These are phyloP conservation scores for Pseudopyricularia cyperi DNA, from an alignment of 2,329 filamentous ascomycete genomes.

Conservation along the genomic window DNA sequence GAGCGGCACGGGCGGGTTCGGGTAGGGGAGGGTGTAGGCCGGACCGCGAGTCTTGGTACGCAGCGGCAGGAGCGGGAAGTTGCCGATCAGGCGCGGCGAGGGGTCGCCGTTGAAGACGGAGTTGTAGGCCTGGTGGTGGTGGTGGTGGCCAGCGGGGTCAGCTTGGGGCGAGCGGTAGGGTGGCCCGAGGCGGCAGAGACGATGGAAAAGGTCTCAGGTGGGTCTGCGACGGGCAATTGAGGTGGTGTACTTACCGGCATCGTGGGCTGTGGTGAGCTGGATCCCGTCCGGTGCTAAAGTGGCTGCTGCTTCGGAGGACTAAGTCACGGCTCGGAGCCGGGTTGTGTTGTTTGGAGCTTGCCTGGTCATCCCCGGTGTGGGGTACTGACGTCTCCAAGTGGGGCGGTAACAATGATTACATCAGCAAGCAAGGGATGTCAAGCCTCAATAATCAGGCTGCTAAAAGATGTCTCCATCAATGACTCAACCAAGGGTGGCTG, in stretches of 20 bases:
- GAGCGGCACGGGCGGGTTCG: conserved; percentile 41
- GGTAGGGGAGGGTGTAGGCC: conserved; percentile 66
- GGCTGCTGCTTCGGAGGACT: not conserved
- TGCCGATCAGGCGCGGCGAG: conserved; percentile 50
- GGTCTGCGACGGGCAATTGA: not conserved
- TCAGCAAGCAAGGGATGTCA: not conserved
- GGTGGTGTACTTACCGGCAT: not conserved
- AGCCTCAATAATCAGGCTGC: not conserved
- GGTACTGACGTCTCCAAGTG: conserved; percentile 2
- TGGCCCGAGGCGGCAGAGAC: no score
- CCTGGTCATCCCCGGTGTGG: not conserved
- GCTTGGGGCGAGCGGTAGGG: not conserved
- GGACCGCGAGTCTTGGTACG: conserved; percentile 94
- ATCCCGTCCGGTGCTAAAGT: not conserved
- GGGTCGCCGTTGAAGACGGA: conserved; percentile 86
- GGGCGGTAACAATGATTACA: not conserved
- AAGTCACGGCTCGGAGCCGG: not conserved
- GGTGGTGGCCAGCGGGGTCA: not conserved
- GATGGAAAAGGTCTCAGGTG: not conserved
- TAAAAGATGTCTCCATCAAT: not conserved
- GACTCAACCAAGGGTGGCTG: conserved; percentile 1
- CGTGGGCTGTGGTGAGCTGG: not conserved
- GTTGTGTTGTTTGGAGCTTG: not conserved
- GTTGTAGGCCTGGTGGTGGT: conserved; percentile 68
- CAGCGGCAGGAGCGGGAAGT: conserved; percentile 88